Evolutionary conservation across 805 yeast species (phyloP), one percentile per base, ranked within the genome.

Genomic region (Candida berthetii): DNA sequence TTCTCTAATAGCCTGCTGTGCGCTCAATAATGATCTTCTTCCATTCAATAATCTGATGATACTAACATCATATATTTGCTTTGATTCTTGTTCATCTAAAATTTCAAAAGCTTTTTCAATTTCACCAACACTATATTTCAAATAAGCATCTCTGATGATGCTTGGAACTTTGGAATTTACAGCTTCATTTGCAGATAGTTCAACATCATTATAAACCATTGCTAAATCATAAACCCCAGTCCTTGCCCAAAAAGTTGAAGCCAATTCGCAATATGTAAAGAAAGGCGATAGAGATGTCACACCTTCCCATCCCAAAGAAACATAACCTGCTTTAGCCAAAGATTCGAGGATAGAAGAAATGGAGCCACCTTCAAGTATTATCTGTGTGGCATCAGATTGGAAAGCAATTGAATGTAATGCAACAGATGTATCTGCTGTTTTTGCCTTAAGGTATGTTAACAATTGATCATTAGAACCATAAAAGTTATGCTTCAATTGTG

Each of bases 391-490:
- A 50, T 84, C 88, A 46, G 78, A 78, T 48, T 80, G 80, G 54
- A 76, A 81, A 9, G 87, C 80, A 55, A 77, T 70, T 2, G 90
- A 75, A 41, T 61, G 58, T n/a, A 65, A 58, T 5, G 57, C 44
- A 2, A 37, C 33, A 1, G 60, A 49, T 20, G 53, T 49, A n/a
- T 58, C 63, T 16, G 47, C 60, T 3, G 62, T 43, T 27, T 58
- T 54, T 2, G 58, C 44, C 39, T 64, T 64, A 35, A 65, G 48
- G 52, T 82, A 84, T 42, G 76, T 78, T 19, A 85, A 61, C 11
- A 87, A 72, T 53, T 84, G 90, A 44, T 75, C 81, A 43, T 79
- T 78, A 24, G 83, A 73, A 6, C 74, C 69, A 44, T 73, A 74
- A 44, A 80, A 70, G 16, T 66, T 66, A 44, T 73, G 72, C 11